Evolutionary conservation across 2,329 filamentous ascomycete genomes (phyloP), one percentile per base, ranked within the genome.

Genomic region (Ophiocordyceps unilateralis): DNA sequence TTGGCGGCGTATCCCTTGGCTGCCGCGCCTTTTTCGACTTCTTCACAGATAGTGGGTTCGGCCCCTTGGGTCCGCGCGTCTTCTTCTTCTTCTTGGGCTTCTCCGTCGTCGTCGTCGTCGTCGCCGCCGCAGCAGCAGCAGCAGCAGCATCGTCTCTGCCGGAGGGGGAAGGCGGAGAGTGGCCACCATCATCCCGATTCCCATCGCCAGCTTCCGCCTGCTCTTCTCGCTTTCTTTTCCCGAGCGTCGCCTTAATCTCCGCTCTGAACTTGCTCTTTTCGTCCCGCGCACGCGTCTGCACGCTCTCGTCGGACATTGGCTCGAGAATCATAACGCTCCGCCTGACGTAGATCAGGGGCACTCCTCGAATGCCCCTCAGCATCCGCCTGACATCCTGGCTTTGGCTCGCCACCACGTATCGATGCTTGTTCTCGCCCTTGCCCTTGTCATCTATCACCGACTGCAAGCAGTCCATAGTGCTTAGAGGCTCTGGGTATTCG

Each of bases 391-490:
- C 69, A 37, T 76, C 72, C 21, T 67, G 60, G 48, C 81, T 79
- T 59, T 89, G 83, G 47, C 74, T 81, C 9, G 83, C 83, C 19
- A 89, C 78, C 12, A 86, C 74, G 55, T 89, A 89, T 45, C 81
- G 72, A 55, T 87, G 76, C 63, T 85, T 86, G 58, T 91, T 91
- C 45, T 72, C 72, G 34, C 74, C 71, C 47, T 67, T 76, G 41
- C 64, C 67, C 58, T 91, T 91, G 12, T 84, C 76, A 54, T 88
- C 88, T 43, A 96, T 77, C 8, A 94, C 83, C 42, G 72, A 75
- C 45, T 65, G 64, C 39, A 93, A 61, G 56, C 86, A 93, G 49
- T 85, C 82, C 44, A 74, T 56, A 30, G 80, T 73, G 43, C 70
- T 71, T 44, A 88, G 68, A 4, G 84, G 83, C 47, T 83, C 69